These are phyloP conservation scores for Prototheca wickerhamii DNA, from an alignment of 163 green algal genomes.

Conservation along the genomic window DNA sequence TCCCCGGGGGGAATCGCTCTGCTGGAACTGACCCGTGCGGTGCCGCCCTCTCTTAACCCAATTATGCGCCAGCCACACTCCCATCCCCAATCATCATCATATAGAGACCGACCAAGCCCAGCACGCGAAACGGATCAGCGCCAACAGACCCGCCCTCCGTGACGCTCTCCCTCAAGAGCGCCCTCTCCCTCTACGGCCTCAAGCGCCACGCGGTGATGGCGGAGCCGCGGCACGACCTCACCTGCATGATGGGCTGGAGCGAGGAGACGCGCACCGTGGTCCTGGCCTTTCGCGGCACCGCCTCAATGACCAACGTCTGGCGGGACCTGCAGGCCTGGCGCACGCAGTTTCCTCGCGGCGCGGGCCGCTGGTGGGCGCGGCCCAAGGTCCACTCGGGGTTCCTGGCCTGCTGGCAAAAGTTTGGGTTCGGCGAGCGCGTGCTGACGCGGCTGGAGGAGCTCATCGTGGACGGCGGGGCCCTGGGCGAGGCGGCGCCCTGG, in stretches of 20 bases:
- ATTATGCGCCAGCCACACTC: too few species aligned
- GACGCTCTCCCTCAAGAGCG: slow-evolving; percentile 2
- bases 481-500: neutral
- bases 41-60: too few species aligned
- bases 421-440: neutral
- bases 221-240: slow-evolving; percentile 14
- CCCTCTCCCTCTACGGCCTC: slow-evolving; percentile 15
- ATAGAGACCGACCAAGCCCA: too few species aligned
- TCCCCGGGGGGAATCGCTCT: too few species aligned
- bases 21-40: too few species aligned
- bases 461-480: neutral
- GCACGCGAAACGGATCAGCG: too few species aligned
- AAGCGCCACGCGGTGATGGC: slow-evolving; percentile 10
- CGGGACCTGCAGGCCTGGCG: slow-evolving; percentile 39
- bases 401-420: slow-evolving; percentile 3
- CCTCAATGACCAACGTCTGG: slow-evolving; percentile 36
- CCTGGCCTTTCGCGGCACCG: slow-evolving; percentile 46
- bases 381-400: slow-evolving; percentile 34
- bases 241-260: slow-evolving; percentile 27
- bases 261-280: slow-evolving; percentile 17
- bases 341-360: neutral
- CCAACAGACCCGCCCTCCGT: too few species aligned
- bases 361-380: neutral
- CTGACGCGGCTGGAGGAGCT: neutral
- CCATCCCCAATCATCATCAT: too few species aligned